Base-by-base conservation (phyloP, 176 grass and related monocot species). In the Chloris gayana region DNA sequence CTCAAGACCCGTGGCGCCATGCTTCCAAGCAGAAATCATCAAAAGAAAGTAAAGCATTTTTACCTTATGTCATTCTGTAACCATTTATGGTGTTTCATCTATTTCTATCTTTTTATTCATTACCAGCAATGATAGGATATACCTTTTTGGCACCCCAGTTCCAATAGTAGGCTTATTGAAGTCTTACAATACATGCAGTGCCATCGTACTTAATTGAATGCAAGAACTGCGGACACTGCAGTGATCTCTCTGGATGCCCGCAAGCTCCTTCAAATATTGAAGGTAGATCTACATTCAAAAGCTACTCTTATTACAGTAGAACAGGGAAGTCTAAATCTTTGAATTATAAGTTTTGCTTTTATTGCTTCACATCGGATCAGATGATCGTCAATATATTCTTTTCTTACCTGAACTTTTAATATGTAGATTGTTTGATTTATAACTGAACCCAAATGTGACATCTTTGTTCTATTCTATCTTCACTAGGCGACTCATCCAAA, bases 11-110 rank as follows among this genome's bases (percentile, higher is more conserved):
- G 38, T 98, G 96, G 96, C 92, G 92, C 59, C 96, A 93, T 77
- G 92, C 96, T 89, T 98, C 96, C 67, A 98, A 98, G 74, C 90
- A 98, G 77, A 91, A 85, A 80, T 98, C 90, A 72, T 93, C 96
- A 33, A 35, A 93, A 70, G 83, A 88, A 77, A 38, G 96, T 98
- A 78, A 93, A 88, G 6, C 46, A 86, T 74, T 45, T 68, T 22
- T 30, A 51, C 27, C 63, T 42, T 12, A 15, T 68, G 17, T 44
- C 1, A 46, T 34, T 84, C 53, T 14, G 4, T 71, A 65, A 70
- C n/a, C 35, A 46, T 85, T 75, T 64, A 7, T 57, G 25, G 25
- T 64, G 14, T 75, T 64, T 64, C 56, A 68, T 47, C 58, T 17
- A 19, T 18, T 4, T 1, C 1, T 29, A 33, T 57, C 0, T 65